phyloP scores from a whole-genome alignment of 805 yeast genomes.

The Candida nemodendra region DNA sequence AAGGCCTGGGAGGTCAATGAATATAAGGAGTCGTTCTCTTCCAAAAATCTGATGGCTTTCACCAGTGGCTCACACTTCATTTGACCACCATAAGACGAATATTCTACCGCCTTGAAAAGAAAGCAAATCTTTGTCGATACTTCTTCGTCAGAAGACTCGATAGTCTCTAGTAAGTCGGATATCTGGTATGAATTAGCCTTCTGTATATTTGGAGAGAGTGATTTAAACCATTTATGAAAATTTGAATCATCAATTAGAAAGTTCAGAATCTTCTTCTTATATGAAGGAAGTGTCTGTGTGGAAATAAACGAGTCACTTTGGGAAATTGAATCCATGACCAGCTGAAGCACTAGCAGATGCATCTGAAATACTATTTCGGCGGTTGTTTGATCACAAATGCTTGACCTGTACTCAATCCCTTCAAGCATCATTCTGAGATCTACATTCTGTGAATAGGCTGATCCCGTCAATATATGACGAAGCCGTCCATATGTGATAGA shows the following conservation, averaged over 20 bases:
- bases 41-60: conserved; percentile 7
- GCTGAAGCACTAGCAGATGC: not conserved
- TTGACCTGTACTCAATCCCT: conserved; percentile 5
- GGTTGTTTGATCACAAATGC: conserved; percentile 3
- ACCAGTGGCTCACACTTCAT: conserved; percentile 7
- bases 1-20: conserved; percentile 12
- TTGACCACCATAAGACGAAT: conserved; percentile 2
- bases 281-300: conserved; percentile 5
- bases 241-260: no score
- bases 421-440: conserved; percentile 1
- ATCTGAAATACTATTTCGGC: not conserved
- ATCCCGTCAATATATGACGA: not conserved
- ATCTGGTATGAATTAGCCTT: not conserved
- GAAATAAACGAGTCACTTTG: no score
- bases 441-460: not conserved
- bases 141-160: not conserved
- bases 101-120: conserved; percentile 10
- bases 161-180: not conserved
- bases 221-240: conserved; percentile 15
- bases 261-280: no score
- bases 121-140: conserved; percentile 6
- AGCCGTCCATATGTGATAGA: not conserved
- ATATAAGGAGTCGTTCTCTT: no score
- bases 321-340: conserved; percentile 7
- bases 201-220: not conserved